Evolutionary conservation across 2,329 filamentous ascomycete species (phyloP).

Genomic region (Pestalotiopsis sp.): DNA sequence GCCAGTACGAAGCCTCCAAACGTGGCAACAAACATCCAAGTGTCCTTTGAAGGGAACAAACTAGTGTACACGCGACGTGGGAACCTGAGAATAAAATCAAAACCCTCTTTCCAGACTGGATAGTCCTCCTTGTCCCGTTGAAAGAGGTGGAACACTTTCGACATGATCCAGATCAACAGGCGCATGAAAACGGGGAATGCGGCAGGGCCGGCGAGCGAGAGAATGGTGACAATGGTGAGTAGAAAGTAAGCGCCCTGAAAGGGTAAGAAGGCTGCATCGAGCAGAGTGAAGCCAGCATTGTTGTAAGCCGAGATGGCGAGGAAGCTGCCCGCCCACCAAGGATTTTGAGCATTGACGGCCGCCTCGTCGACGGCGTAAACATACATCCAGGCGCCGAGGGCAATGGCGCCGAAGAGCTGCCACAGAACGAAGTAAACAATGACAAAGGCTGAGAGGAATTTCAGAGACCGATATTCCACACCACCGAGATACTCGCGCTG

Average conservation of each 20-base stretch:
- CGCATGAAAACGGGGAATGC: slow-evolving; percentile 67
- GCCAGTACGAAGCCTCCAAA: slow-evolving; percentile 62
- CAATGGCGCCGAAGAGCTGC: slow-evolving; percentile 47
- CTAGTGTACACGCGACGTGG: slow-evolving; percentile 64
- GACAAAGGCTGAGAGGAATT: slow-evolving; percentile 60
- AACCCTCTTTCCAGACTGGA: slow-evolving; percentile 48
- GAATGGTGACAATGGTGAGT: slow-evolving; percentile 54
- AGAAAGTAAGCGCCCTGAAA: slow-evolving; percentile 58
- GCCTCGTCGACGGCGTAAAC: slow-evolving; percentile 52
- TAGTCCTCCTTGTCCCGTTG: slow-evolving; percentile 34
- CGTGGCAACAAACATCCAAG: slow-evolving; percentile 68
- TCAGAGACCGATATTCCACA: slow-evolving; percentile 65
- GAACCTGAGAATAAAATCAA: slow-evolving; percentile 57
- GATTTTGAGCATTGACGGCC: slow-evolving; percentile 58
- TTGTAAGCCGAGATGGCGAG: slow-evolving; percentile 71
- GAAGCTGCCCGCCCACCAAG: slow-evolving; percentile 72
- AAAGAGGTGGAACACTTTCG: slow-evolving; percentile 38
- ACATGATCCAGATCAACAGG: slow-evolving; percentile 57
- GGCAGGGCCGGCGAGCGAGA: slow-evolving; percentile 68
- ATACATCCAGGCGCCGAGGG: slow-evolving; percentile 61
- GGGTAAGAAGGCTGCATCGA: slow-evolving; percentile 68
- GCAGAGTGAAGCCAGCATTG: slow-evolving; percentile 70
- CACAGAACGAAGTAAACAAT: slow-evolving; percentile 60
- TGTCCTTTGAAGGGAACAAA: slow-evolving; percentile 65
- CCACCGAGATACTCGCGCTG: slow-evolving; percentile 63